These are phyloP conservation scores for Dipteronia sinensis DNA, from an alignment of 345 rosid genomes.

Conservation along the genomic window DNA sequence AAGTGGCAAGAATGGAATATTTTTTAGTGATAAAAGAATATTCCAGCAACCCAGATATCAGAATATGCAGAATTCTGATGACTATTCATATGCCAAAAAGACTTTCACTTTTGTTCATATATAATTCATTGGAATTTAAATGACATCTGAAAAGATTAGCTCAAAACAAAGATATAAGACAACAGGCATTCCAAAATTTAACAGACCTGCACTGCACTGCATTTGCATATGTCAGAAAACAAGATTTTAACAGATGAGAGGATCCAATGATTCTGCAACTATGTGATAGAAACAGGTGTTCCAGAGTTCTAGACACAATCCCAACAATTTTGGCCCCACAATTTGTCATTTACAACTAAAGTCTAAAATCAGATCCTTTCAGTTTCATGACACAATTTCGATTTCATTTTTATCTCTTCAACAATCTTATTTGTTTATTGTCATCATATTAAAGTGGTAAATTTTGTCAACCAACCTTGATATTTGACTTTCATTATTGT, in stretches of 20 bases:
- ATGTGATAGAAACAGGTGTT: conserved; percentile 32
- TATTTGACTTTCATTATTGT: neutral
- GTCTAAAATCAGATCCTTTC: conserved; percentile 14
- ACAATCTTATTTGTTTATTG: conserved; percentile 35
- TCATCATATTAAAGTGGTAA: conserved; percentile 14
- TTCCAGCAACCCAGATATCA: conserved; percentile 7
- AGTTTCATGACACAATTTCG: conserved; percentile 20
- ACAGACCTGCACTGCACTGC: conserved; percentile 8
- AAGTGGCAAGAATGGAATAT: conserved; percentile 4
- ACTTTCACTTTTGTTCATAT: conserved; percentile 1
- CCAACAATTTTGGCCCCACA: conserved; percentile 27
- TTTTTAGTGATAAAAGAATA: conserved; percentile 11
- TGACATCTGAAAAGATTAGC: conserved; percentile 23
- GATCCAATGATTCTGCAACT: conserved; percentile 35
- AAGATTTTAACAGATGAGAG: conserved; percentile 15
- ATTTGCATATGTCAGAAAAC: conserved; percentile 24
- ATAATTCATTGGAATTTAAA: conserved; percentile 17
- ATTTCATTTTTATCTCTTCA: conserved; percentile 19
- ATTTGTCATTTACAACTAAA: conserved; percentile 17
- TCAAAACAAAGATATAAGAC: conserved; percentile 32
- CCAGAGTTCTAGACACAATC: conserved; percentile 27
- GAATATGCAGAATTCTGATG: conserved; percentile 8
- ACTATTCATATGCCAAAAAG: conserved; percentile 12
- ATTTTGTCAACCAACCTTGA: neutral
- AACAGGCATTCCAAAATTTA: conserved; percentile 14